Percentiles rank a stretch among this genome's conserved stretches.
These are phyloP conservation scores for Leccinum pachyderme DNA, from an alignment of 1,284 basidiomycete genomes.

Conservation along the genomic window DNA sequence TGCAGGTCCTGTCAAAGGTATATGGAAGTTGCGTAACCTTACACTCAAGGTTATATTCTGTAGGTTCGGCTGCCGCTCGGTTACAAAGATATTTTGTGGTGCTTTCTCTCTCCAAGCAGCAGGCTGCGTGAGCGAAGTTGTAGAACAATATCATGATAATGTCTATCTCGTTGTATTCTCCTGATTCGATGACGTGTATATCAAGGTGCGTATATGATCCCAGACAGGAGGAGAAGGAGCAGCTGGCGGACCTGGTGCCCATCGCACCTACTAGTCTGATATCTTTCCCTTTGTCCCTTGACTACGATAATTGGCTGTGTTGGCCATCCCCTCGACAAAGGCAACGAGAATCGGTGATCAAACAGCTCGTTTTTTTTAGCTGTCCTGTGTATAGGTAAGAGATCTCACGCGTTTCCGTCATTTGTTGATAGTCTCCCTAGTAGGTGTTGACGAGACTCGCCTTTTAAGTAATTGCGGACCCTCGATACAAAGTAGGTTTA, in stretches of 20 bases:
- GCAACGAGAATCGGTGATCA: not conserved
- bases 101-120: constrained; percentile 13
- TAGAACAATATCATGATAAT: not conserved
- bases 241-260: not conserved
- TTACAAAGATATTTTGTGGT: not conserved
- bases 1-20: constrained; percentile 7
- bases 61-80: not conserved
- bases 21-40: constrained; percentile 9
- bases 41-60: not conserved
- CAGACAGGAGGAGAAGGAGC: not conserved
- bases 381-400: not conserved
- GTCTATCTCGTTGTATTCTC: not conserved
- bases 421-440: not conserved
- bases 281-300: not conserved
- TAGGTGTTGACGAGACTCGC: too few relatives aligned
- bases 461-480: not conserved
- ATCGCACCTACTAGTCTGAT: too few relatives aligned
- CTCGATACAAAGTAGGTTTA: not conserved
- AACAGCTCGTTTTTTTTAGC: not conserved
- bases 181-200: too few relatives aligned
- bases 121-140: constrained; percentile 6
- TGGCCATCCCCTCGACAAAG: not conserved
- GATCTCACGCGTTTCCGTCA: not conserved
- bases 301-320: not conserved
- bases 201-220: not conserved